Percentiles rank a stretch among this genome's conserved stretches.
phyloP scores from a whole-genome alignment of 176 grass and related monocot species.

The Oryza punctata region DNA sequence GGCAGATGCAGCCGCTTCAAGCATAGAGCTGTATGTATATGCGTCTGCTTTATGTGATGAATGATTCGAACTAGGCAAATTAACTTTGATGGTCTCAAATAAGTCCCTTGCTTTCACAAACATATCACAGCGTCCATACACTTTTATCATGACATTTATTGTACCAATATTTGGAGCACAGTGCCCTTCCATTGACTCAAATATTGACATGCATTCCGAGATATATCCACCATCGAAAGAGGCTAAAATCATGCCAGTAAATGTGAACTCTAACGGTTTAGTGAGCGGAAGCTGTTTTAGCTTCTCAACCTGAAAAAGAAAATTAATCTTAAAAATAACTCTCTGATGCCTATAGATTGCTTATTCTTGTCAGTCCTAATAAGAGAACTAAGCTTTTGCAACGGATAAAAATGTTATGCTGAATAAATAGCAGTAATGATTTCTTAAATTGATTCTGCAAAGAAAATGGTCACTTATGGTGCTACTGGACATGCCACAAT shows the following conservation, averaged over 20 bases:
- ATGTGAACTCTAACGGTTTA: constrained; percentile 82
- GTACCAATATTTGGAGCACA: constrained; percentile 87
- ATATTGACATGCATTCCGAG: constrained; percentile 79
- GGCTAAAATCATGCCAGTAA: constrained; percentile 94
- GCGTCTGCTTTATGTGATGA: constrained; percentile 53
- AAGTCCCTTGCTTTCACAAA: constrained; percentile 85
- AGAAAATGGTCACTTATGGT: constrained; percentile 12
- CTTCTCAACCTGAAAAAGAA: constrained; percentile 75
- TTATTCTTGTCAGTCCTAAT: background rate
- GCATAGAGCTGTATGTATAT: constrained; percentile 84
- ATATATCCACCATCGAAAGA: constrained; percentile 85
- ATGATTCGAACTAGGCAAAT: constrained; percentile 38
- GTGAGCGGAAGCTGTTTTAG: constrained; percentile 66
- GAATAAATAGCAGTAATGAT: background rate
- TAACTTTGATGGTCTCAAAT: constrained; percentile 66
- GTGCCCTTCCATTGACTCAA: constrained; percentile 76
- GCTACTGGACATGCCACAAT: background rate
- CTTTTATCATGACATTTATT: constrained; percentile 90
- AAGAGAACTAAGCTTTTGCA: background rate
- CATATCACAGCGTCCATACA: constrained; percentile 80
- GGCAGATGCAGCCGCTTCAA: constrained; percentile 71
- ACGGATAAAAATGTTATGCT: constrained; percentile 12
- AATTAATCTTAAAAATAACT: background rate
- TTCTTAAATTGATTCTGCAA: constrained; percentile 2
- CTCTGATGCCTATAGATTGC: constrained; percentile 6